These are phyloP conservation scores for Rosa multiflora DNA, from an alignment of 306 rosid species.

Conservation along the genomic window DNA sequence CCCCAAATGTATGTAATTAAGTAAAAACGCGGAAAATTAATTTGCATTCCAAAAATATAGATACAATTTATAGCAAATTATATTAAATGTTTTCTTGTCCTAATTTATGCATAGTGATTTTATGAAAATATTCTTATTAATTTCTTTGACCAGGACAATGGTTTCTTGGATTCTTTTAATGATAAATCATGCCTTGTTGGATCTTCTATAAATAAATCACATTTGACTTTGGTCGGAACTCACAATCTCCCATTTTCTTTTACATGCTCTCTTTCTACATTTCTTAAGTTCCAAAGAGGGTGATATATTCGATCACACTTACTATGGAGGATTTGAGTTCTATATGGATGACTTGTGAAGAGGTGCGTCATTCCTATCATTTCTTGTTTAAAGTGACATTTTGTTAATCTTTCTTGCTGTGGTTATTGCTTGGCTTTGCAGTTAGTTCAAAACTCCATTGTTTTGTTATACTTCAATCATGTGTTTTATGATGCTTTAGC, in stretches of 20 bases:
- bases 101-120: not conserved
- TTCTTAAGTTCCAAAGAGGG: not conserved
- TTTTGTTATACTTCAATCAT: no score
- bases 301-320: not conserved
- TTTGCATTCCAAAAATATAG: not conserved
- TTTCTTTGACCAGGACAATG: not conserved
- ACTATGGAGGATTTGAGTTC: slow-evolving; percentile 51
- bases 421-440: no score
- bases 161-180: not conserved
- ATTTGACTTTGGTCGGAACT: no score
- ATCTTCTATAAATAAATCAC: not conserved
- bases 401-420: no score
- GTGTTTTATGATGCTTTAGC: no score
- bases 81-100: not conserved
- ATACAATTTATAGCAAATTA: not conserved
- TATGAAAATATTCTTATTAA: not conserved
- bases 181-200: not conserved
- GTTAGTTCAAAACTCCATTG: no score
- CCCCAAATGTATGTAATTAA: no score
- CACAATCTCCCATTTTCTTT: not conserved
- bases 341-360: slow-evolving; percentile 4
- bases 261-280: not conserved
- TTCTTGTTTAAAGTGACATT: no score
- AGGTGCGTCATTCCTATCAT: not conserved
- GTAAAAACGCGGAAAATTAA: not conserved